A percentile compares a stretch with the other conserved stretches of the same genome.
Evolutionary conservation across 179 eudicot genomes (phyloP).

Genomic region (Silene vulgaris): DNA sequence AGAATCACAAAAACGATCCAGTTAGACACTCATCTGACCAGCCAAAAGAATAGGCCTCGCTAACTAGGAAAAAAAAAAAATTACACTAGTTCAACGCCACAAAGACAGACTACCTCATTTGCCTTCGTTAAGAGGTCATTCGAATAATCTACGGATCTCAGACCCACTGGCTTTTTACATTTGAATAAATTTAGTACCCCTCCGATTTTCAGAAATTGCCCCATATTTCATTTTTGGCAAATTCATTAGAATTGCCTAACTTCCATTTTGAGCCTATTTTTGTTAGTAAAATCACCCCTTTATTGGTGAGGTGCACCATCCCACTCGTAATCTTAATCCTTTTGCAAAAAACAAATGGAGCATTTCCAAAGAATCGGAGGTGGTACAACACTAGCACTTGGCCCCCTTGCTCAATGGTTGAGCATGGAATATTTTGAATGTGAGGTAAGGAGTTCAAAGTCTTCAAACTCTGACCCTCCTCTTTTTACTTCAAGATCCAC

Average conservation of each 20-base stretch:
- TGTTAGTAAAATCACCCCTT: too few relatives aligned
- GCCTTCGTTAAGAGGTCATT: background rate
- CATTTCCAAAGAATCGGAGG: too few relatives aligned
- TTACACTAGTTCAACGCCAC: background rate
- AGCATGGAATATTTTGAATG: too few relatives aligned
- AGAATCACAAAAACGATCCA: background rate
- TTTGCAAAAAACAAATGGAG: too few relatives aligned
- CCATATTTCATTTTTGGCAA: too few relatives aligned
- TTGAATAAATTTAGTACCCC: too few relatives aligned
- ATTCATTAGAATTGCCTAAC: too few relatives aligned
- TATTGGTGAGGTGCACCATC: too few relatives aligned
- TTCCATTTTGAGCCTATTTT: too few relatives aligned
- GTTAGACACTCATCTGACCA: background rate
- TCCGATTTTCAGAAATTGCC: too few relatives aligned
- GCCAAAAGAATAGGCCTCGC: background rate
- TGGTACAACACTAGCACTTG: background rate
- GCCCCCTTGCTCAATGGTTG: background rate
- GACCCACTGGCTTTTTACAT: background rate
- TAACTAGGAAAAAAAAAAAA: too few relatives aligned
- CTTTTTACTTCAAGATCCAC: background rate
- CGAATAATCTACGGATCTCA: background rate
- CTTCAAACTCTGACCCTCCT: background rate
- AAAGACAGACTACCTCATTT: background rate
- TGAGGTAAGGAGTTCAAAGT: background rate
- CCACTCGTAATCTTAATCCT: too few relatives aligned